phyloP scores from a whole-genome alignment of 2,329 filamentous ascomycete genomes.

The Sclerotinia subarctica region DNA sequence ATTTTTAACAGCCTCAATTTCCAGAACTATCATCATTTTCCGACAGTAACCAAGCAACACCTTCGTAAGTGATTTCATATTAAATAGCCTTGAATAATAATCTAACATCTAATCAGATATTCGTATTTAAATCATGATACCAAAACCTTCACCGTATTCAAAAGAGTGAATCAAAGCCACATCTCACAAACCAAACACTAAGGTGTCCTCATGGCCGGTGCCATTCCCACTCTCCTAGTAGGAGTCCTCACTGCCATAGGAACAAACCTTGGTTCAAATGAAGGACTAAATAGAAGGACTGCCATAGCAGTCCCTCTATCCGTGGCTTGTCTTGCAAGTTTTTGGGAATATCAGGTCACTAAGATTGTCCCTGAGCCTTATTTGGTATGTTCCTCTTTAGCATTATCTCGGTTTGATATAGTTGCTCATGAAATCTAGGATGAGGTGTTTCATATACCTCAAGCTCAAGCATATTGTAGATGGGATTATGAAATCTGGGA shows the following conservation, averaged over 20 bases:
- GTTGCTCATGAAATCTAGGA: constrained; percentile 52
- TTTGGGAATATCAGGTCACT: constrained; percentile 35
- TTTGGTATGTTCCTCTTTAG: constrained; percentile 25
- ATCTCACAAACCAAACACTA: neutral
- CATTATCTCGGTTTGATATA: neutral
- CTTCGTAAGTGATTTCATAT: neutral
- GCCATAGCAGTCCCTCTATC: neutral
- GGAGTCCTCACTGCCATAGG: neutral
- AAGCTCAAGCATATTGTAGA: constrained; percentile 82
- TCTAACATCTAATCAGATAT: neutral
- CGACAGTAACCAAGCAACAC: neutral
- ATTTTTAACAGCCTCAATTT: neutral
- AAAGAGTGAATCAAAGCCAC: neutral
- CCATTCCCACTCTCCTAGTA: constrained; percentile 23
- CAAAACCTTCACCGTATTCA: neutral
- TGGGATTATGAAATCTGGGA: constrained; percentile 80
- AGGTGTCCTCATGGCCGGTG: constrained; percentile 38
- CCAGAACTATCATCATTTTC: neutral
- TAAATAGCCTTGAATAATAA: neutral
- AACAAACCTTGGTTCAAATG: neutral
- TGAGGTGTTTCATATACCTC: constrained; percentile 84
- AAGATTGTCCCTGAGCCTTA: constrained; percentile 35
- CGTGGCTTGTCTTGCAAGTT: constrained; percentile 16
- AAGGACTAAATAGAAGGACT: neutral
- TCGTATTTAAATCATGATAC: neutral